These are phyloP conservation scores for Claviceps citrina DNA, from an alignment of 2,329 filamentous ascomycete genomes.

Conservation along the genomic window DNA sequence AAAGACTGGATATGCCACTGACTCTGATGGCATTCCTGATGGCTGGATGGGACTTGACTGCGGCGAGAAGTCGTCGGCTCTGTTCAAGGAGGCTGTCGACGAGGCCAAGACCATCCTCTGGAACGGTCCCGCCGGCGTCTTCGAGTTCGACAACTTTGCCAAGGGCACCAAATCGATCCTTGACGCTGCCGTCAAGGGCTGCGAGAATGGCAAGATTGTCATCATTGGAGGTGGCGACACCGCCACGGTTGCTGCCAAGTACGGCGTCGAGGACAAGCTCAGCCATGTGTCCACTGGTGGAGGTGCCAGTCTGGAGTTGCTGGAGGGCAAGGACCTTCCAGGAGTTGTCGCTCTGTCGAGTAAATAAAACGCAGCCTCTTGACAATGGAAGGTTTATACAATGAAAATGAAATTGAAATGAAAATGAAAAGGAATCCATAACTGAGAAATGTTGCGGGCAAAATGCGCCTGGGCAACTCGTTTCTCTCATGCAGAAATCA, in stretches of 20 bases:
- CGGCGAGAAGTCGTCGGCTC: constrained; percentile 71
- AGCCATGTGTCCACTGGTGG: constrained; percentile 97
- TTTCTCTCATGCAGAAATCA: background rate
- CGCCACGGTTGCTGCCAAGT: constrained; percentile 94
- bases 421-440: constrained; percentile 3
- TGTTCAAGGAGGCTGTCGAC: constrained; percentile 75
- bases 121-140: constrained; percentile 96
- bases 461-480: constrained; percentile 1
- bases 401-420: background rate
- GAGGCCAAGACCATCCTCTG: constrained; percentile 93
- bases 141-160: constrained; percentile 92
- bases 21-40: constrained; percentile 79
- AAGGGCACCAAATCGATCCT: constrained; percentile 83
- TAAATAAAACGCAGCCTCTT: constrained; percentile 34
- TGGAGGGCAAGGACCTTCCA: constrained; percentile 95
- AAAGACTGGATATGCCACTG: constrained; percentile 64
- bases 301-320: constrained; percentile 84
- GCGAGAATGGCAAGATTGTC: constrained; percentile 67
- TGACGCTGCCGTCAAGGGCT: constrained; percentile 71
- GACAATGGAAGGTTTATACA: background rate
- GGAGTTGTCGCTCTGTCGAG: constrained; percentile 83
- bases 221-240: constrained; percentile 98
- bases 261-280: constrained; percentile 87
- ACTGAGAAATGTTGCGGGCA: constrained; percentile 10
- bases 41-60: constrained; percentile 98